Percentiles rank a stretch among this genome's conserved stretches.
These are phyloP conservation scores for Lentinus tigrinus DNA, from an alignment of 768 basidiomycete species.

Conservation along the genomic window DNA sequence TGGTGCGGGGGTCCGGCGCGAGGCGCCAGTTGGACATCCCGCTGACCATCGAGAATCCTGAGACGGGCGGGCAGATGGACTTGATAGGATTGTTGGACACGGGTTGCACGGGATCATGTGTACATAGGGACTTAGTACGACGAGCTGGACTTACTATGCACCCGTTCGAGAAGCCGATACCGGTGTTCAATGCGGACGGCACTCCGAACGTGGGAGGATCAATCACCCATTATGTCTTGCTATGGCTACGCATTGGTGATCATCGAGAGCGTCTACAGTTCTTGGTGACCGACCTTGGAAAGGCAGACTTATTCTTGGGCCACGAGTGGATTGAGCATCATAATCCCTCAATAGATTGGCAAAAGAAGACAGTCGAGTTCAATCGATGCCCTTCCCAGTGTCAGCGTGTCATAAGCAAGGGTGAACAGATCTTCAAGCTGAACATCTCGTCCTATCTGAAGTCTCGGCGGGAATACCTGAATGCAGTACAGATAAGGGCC, in stretches of 20 bases:
- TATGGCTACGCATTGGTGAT: slow-evolving; percentile 2
- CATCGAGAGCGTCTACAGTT: slow-evolving; percentile 9
- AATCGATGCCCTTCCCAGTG: slow-evolving; percentile 3
- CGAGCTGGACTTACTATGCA: not conserved
- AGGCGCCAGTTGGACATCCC: slow-evolving; percentile 14
- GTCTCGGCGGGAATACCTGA: not conserved
- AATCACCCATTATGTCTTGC: slow-evolving; percentile 8
- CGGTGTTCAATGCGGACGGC: slow-evolving; percentile 17
- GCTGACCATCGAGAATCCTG: slow-evolving; percentile 1
- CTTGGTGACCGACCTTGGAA: slow-evolving; percentile 9
- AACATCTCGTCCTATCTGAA: not conserved
- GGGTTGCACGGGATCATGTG: slow-evolving; percentile 24
- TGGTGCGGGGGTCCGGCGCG: slow-evolving; percentile 6
- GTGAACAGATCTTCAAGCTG: not conserved
- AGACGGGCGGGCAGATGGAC: slow-evolving; percentile 2
- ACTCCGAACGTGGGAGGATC: slow-evolving; percentile 2
- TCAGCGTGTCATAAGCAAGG: not conserved
- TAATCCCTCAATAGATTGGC: slow-evolving; percentile 22
- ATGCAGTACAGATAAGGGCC: not conserved
- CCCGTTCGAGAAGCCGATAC: slow-evolving; percentile 1
- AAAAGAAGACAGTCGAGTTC: slow-evolving; percentile 3
- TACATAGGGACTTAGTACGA: slow-evolving; percentile 10
- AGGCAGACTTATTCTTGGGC: slow-evolving; percentile 13
- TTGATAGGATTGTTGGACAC: slow-evolving; percentile 21
- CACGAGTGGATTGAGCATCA: slow-evolving; percentile 19